Evolutionary conservation across 75 land plant genomes (phyloP), one percentile per base, ranked within the genome.

Genomic region (Cryptomeria japonica): DNA sequence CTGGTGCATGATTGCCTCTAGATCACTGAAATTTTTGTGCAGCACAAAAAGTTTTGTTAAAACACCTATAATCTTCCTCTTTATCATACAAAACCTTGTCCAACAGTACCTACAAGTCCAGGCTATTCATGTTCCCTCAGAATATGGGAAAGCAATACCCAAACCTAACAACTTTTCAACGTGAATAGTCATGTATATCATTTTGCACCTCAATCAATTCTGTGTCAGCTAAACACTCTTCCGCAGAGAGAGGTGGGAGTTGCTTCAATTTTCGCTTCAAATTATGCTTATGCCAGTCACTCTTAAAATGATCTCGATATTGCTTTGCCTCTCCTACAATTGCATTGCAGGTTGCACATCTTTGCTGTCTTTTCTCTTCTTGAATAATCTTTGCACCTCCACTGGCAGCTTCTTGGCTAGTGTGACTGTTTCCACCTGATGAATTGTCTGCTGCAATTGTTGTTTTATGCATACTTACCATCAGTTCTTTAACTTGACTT

Each of bases 211-310:
- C 95, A 31, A 78, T 90, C 31, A 98, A 38, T 87, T 93, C 97
- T 56, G 92, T 68, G 86, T 96, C 99, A 86, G 89, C 89, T 80
- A 92, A 39, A 88, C 99, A 97, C 87, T 98, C 99, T 73, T 98
- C 99, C 19, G 90, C 91, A 18, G 95, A 89, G 25, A 97, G 89
- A 11, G 99, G 96, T 87, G 99, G 96, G 34, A 98, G 95, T 55
- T 93, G 93, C 91, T 91, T 92, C 75, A 94, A 92, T 87, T 98
- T 98, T 80, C 99, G 90, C 80, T 92, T 97, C 87, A 98, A 56
- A 79, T 98, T 98, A 87, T 98, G 99, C 90, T 95, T 97, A 89
- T 98, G 99, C 99, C 99, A 98, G 15, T 98, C 99, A 85, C 94
- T 95, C 90, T 97, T 98, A 78, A 94, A 98, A 87, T 98, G 99